These are phyloP conservation scores for Forsythia viridissima DNA, from an alignment of 257 asterid species.

Conservation along the genomic window DNA sequence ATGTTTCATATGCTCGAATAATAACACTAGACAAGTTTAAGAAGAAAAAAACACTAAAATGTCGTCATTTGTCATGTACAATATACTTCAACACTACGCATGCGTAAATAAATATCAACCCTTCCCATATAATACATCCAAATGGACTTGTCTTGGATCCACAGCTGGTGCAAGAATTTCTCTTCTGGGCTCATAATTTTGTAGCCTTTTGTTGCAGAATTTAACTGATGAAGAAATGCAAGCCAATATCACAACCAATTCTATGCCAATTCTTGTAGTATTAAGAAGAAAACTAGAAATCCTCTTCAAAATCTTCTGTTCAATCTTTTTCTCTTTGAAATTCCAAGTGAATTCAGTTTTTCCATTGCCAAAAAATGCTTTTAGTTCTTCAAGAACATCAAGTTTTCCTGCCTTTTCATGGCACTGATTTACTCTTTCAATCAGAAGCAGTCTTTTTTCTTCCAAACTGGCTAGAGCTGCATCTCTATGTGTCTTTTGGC, in stretches of 20 bases:
- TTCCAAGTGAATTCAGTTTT: constrained; percentile 23
- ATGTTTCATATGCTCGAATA: no score
- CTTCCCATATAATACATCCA: constrained; percentile 50
- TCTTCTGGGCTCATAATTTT: not conserved
- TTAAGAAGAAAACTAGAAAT: constrained; percentile 21
- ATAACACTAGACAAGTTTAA: no score
- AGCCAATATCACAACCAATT: constrained; percentile 37
- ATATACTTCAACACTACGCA: no score
- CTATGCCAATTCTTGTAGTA: constrained; percentile 35
- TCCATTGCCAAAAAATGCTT: constrained; percentile 35
- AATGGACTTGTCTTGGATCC: constrained; percentile 18
- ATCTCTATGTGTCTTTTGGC: constrained; percentile 25
- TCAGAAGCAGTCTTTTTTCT: constrained; percentile 40
- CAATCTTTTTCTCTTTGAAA: constrained; percentile 13
- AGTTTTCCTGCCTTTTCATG: constrained; percentile 22
- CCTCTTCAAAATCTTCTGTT: constrained; percentile 11
- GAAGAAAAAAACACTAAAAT: no score
- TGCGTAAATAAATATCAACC: constrained; percentile 25
- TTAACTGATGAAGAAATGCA: constrained; percentile 28
- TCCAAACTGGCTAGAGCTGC: constrained; percentile 44
- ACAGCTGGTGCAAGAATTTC: not conserved
- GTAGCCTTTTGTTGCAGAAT: constrained; percentile 24
- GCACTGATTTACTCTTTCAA: constrained; percentile 35
- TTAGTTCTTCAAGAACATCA: constrained; percentile 39
- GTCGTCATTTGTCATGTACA: no score